Base-by-base conservation (phyloP, 352 stramenopile species). In the Phytophthora crassamura region DNA sequence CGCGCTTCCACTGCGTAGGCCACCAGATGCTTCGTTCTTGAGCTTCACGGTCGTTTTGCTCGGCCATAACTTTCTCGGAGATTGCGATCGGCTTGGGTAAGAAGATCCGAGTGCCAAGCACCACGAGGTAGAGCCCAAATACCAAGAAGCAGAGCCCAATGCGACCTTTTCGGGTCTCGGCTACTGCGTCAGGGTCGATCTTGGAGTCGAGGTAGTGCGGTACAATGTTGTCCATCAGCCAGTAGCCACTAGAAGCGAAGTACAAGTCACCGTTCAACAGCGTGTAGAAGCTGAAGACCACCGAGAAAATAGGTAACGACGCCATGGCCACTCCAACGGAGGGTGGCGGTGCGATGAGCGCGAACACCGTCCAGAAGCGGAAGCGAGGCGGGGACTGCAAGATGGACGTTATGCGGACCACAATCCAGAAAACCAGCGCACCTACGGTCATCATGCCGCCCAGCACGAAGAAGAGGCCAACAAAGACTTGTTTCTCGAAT, bases 1-100 rank as follows among this genome's bases (percentile, higher is more conserved):
- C 90, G 18, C 97, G 83, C 71, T 98, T 98, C 97, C 97, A 99
- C 60, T 96, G 84, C 5, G 88, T 97, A 0, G 93, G 89, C 76
- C 84, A 94, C 92, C 92, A 98, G 14, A 93, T 86, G 49, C 63
- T 91, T 36, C 82, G 77, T 12, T 91, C 82, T 5, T 67, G 75
- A 11, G 79, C 81, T 5, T 93, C 84, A 7, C 71, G 69, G 42
- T 91, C 85, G 47, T 87, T 75, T 50, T 91, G 82, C 59, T 99
- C 91, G 15, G 93, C 67, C 33, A 97, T 89, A 35, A 93, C 75
- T 51, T 90, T 90, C 60, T 98, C 94, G 0, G 90, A 93, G 61
- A 98, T 95, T 30, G 90, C 90, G 34, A 97, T 84, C 10, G 82
- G 71, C 46, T 97, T 94, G 4, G 97, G 95, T 14, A 99, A 65